phyloP scores from a whole-genome alignment of 2,329 filamentous ascomycete species.

The Mycosphaerella sp. region DNA sequence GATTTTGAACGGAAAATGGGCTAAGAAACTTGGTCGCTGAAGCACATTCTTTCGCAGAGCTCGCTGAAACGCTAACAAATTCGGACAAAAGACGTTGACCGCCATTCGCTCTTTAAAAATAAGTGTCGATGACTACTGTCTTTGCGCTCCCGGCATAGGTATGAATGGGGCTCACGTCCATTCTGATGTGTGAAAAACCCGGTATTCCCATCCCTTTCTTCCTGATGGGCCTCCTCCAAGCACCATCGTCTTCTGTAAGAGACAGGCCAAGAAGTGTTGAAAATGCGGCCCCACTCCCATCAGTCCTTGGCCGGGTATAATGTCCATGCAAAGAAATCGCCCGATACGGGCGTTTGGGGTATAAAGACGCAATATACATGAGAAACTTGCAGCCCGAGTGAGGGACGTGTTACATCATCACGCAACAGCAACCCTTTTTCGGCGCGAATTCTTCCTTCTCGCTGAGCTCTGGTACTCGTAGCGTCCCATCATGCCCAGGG shows the following conservation, averaged over 20 bases:
- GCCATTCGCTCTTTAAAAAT: neutral
- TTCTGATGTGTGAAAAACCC: neutral
- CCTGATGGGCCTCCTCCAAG: neutral
- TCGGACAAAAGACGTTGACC: neutral
- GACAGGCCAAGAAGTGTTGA: neutral
- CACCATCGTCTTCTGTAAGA: neutral
- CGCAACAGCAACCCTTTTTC: slow-evolving; percentile 62
- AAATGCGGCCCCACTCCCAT: neutral
- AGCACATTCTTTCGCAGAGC: neutral
- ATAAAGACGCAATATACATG: neutral
- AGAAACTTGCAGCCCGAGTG: neutral
- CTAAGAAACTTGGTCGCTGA: too few relatives aligned
- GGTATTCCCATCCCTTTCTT: neutral
- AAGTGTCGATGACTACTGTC: neutral
- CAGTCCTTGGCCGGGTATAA: neutral
- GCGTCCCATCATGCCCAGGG: slow-evolving; percentile 38
- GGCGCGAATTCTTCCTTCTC: slow-evolving; percentile 50
- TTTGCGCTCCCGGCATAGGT: neutral
- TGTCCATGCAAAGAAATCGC: neutral
- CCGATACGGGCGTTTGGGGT: neutral
- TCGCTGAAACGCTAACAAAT: neutral
- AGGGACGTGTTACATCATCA: slow-evolving; percentile 56
- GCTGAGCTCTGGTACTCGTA: slow-evolving; percentile 50
- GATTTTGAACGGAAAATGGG: too few relatives aligned
- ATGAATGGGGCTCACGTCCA: neutral